Evolutionary conservation across 208 protist genomes (phyloP).

Genomic region (Phytomonas francai): DNA sequence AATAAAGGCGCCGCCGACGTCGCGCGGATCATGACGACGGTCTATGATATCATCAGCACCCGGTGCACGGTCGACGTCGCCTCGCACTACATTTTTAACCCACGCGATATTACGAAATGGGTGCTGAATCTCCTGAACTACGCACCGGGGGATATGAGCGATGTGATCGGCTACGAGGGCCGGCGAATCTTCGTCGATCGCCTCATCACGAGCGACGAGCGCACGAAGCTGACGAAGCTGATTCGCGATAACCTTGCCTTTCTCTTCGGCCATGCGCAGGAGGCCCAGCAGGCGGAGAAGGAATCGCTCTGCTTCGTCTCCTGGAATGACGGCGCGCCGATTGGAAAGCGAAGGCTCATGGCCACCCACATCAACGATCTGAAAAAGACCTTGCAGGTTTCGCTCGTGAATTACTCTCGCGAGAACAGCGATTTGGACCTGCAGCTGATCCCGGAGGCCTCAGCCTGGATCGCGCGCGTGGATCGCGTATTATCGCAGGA

Average conservation of each 20-base stretch:
- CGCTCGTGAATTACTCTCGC: conserved; percentile 86
- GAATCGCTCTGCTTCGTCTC: conserved; percentile 72
- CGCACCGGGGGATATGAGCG: conserved; percentile 67
- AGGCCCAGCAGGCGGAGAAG: conserved; percentile 45
- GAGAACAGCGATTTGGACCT: conserved; percentile 91
- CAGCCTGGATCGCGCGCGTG: conserved; percentile 89
- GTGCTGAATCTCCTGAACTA: conserved; percentile 91
- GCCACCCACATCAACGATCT: conserved; percentile 53
- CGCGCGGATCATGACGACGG: conserved; percentile 89
- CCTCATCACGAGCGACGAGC: conserved; percentile 82
- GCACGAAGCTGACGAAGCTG: conserved; percentile 51
- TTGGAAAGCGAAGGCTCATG: conserved; percentile 50
- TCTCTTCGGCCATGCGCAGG: conserved; percentile 60
- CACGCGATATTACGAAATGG: conserved; percentile 95
- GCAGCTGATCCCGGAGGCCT: conserved; percentile 93
- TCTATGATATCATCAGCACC: conserved; percentile 89
- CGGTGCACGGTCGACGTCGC: conserved; percentile 92
- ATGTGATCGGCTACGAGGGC: conserved; percentile 91
- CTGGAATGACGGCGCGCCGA: conserved; percentile 36
- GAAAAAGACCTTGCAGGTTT: conserved; percentile 58
- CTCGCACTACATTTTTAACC: conserved; percentile 97
- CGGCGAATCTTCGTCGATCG: conserved; percentile 93
- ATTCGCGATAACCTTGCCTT: conserved; percentile 77
- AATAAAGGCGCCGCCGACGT: conserved; percentile 84
- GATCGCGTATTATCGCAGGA: conserved; percentile 94